These are phyloP conservation scores for Alloteropsis semialata DNA, from an alignment of 176 grass and related monocot genomes.

Conservation along the genomic window DNA sequence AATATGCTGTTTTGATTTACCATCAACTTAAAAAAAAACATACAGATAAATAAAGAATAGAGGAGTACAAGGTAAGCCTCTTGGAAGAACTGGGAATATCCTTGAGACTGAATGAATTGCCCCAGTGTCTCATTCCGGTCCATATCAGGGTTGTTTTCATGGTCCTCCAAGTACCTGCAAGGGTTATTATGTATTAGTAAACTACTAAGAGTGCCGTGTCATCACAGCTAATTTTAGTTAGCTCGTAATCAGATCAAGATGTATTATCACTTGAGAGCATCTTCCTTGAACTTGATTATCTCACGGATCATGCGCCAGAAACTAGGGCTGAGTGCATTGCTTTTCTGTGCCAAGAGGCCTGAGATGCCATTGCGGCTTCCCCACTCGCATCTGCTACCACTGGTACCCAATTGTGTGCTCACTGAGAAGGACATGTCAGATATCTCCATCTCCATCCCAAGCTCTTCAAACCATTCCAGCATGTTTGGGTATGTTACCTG, in stretches of 20 bases:
- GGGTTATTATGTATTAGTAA: background rate
- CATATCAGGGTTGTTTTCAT: slow-evolving; percentile 64
- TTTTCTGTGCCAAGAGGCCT: slow-evolving; percentile 69
- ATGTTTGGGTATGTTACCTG: slow-evolving; percentile 97
- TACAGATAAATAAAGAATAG: background rate
- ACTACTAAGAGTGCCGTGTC: background rate
- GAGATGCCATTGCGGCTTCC: slow-evolving; percentile 70
- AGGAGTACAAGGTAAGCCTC: slow-evolving; percentile 68
- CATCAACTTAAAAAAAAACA: background rate
- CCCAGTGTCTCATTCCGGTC: slow-evolving; percentile 69
- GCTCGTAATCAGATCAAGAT: background rate
- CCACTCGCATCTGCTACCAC: slow-evolving; percentile 61
- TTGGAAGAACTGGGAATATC: slow-evolving; percentile 77
- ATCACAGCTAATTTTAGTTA: background rate
- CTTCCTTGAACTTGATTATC: slow-evolving; percentile 64
- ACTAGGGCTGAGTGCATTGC: slow-evolving; percentile 61
- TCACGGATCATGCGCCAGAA: slow-evolving; percentile 76
- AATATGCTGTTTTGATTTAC: background rate
- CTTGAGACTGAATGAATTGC: slow-evolving; percentile 67
- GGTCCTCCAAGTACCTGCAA: slow-evolving; percentile 67
- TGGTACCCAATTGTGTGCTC: slow-evolving; percentile 42
- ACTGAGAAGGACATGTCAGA: slow-evolving; percentile 88
- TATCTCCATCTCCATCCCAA: slow-evolving; percentile 81
- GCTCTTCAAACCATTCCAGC: slow-evolving; percentile 76
- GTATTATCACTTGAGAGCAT: slow-evolving; percentile 41